These are phyloP conservation scores for Aureobasidium zeae DNA, from an alignment of 2,329 filamentous ascomycete genomes.

Conservation along the genomic window DNA sequence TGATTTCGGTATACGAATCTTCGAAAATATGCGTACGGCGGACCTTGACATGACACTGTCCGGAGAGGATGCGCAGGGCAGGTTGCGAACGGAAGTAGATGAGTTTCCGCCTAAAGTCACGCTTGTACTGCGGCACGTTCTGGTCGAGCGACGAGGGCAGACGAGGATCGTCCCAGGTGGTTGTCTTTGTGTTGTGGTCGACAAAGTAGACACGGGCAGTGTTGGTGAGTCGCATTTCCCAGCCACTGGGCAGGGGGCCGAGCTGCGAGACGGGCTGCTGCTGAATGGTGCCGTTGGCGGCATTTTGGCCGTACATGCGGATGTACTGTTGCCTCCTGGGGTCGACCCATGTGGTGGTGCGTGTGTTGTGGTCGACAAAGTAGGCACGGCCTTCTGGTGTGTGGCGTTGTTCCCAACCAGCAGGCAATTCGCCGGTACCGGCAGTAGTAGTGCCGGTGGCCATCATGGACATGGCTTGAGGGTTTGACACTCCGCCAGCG, in stretches of 20 bases:
- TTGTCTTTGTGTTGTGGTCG: conserved; percentile 99
- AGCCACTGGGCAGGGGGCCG: conserved; percentile 87
- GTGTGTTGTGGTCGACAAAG: conserved; percentile 97
- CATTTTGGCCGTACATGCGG: conserved; percentile 91
- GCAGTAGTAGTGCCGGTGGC: conserved; percentile 90
- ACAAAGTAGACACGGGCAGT: conserved; percentile 98
- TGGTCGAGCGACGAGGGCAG: conserved; percentile 93
- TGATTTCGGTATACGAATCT: conserved; percentile 97
- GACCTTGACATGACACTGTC: conserved; percentile 97
- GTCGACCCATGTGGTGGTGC: conserved; percentile 97
- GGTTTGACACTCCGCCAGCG: too few species aligned
- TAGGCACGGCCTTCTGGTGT: conserved; percentile 92
- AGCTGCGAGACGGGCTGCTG: conserved; percentile 96
- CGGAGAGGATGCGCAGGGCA: conserved; percentile 85
- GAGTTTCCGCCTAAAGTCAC: conserved; percentile 93
- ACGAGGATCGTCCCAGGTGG: conserved; percentile 95
- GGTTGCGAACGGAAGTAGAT: conserved; percentile 99
- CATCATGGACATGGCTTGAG: conserved; percentile 71
- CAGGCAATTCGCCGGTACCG: conserved; percentile 86
- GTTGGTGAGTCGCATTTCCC: conserved; percentile 99
- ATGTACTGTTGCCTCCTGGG: conserved; percentile 96
- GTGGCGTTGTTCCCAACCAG: conserved; percentile 92
- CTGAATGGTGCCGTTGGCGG: conserved; percentile 68
- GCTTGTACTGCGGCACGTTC: conserved; percentile 98
- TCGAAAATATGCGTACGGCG: conserved; percentile 95